Conservation (phyloP, 1,284 basidiomycete genomes). For the Heterobasidion parviporum region DNA sequence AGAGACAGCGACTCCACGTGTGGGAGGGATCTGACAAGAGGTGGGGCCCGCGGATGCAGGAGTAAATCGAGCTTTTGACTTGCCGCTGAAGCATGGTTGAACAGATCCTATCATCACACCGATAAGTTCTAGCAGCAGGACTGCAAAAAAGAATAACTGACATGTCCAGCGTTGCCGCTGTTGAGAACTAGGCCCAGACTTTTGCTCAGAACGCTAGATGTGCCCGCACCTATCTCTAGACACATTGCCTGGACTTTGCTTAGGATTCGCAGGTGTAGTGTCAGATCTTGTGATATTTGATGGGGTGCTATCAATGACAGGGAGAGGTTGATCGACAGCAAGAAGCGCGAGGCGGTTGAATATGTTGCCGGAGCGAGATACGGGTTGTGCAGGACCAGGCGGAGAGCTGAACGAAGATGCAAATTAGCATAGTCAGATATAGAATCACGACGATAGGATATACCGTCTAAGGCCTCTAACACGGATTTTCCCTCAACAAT, state of each 20-base stretch:
- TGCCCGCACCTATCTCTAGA: slow-evolving; percentile 42
- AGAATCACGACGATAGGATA: slow-evolving; percentile 1
- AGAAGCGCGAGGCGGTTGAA: slow-evolving; percentile 49
- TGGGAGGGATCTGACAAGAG: slow-evolving; percentile 62
- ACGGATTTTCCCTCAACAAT: slow-evolving; percentile 44
- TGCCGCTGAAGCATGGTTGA: not conserved
- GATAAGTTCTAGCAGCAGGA: too few species aligned
- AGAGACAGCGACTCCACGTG: slow-evolving; percentile 52
- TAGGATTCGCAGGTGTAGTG: slow-evolving; percentile 36
- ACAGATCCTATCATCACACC: not conserved
- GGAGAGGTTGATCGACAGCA: slow-evolving; percentile 47
- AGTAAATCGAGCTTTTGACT: slow-evolving; percentile 49
- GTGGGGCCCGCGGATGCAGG: slow-evolving; percentile 70
- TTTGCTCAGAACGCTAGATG: slow-evolving; percentile 49
- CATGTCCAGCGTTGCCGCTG: not conserved
- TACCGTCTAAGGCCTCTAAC: slow-evolving; percentile 58
- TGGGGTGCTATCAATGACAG: slow-evolving; percentile 48
- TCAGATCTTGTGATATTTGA: slow-evolving; percentile 45
- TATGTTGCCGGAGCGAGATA: slow-evolving; percentile 44
- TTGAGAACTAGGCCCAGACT: slow-evolving; percentile 44
- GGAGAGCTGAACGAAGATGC: slow-evolving; percentile 33
- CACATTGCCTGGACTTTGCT: slow-evolving; percentile 38
- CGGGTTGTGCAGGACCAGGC: slow-evolving; percentile 36
- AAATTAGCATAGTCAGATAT: not conserved
- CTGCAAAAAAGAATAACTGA: not conserved